Evolutionary conservation across 192 early-diverging fungal species (phyloP), one percentile per base, ranked within the genome.

Genomic region (Obelidium mucronatum): DNA sequence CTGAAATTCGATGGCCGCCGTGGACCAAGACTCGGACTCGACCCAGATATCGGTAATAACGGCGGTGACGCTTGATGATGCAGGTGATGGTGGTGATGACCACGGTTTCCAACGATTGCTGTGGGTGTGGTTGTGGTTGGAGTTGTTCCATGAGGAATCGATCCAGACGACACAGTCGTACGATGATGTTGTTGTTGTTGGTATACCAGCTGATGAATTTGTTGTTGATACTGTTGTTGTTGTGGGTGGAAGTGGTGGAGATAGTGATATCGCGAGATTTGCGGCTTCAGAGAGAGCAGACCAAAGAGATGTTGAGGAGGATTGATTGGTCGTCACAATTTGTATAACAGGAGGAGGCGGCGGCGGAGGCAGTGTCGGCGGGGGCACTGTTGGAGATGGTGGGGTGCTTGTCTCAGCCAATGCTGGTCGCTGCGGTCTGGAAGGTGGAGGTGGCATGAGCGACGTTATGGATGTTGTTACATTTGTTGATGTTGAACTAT

Each of bases 221-320:
- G 44, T 48, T 48, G 44, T 48, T 48, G 0, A 48, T 48, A 19
- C 8, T 48, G 44, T 59, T 59, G 31, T 24, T 59, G 56, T 59
- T 24, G 26, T 59, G 13, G 56, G 56, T 6, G 56, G 56, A 11
- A 59, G 56, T 59, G 56, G 56, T 59, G 56, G 56, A 0, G 56
- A 59, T 6, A 59, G 31, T 6, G 56, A 6, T 24, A 59, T 59
- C 8, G 56, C 56, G 8, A 59, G 56, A 24, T 59, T 59, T 24
- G 56, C 56, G 8, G 56, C 56, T 59, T 59, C 56, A 13, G 56
- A 30, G 13, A 59, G 56, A 6, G 56, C 8, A 30, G 56, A 59
- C 56, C 56, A 59, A 24, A 59, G 56, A 30, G 56, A 59, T 59
- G 56, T 33, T 59, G 56, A 11, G 8, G 51, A n/a, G n/a, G n/a